Conservation (phyloP, 2,329 filamentous ascomycete species). For the Alternaria sp. region DNA sequence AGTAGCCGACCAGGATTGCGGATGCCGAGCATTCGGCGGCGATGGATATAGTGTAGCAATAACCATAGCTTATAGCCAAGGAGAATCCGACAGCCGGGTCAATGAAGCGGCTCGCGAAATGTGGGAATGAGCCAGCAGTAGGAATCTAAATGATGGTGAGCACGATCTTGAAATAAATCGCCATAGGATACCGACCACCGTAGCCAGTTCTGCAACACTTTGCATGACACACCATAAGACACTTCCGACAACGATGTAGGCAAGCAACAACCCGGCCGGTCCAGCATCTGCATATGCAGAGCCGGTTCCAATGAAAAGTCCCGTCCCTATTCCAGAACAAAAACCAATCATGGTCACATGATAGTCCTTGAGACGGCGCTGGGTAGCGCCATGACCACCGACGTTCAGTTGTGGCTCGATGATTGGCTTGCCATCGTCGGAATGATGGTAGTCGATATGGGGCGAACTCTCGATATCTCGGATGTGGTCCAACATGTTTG, state of each 20-base stretch:
- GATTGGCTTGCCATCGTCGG: conserved; percentile 24
- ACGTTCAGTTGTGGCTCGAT: conserved; percentile 31
- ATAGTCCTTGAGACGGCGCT: conserved; percentile 27
- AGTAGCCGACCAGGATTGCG: conserved; percentile 50
- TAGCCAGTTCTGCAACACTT: conserved; percentile 68
- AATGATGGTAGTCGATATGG: conserved; percentile 11
- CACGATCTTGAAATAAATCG: background rate
- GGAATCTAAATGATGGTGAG: conserved; percentile 13
- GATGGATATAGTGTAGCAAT: conserved; percentile 58
- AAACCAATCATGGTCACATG: conserved; percentile 36
- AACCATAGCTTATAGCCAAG: conserved; percentile 54
- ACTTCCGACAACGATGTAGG: conserved; percentile 63
- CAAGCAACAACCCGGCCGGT: conserved; percentile 64
- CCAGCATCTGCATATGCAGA: conserved; percentile 43
- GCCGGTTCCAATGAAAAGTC: conserved; percentile 32
- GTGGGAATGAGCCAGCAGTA: conserved; percentile 66
- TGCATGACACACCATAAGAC: conserved; percentile 69
- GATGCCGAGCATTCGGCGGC: conserved; percentile 58
- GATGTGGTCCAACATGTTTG: conserved; percentile 19
- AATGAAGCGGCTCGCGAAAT: conserved; percentile 69
- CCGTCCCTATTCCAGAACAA: conserved; percentile 32
- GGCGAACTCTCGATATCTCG: conserved; percentile 25
- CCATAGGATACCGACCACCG: conserved; percentile 19
- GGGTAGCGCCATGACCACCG: conserved; percentile 29
- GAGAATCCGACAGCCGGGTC: conserved; percentile 70